These are phyloP conservation scores for Lantana camara DNA, from an alignment of 257 asterid species.

Conservation along the genomic window DNA sequence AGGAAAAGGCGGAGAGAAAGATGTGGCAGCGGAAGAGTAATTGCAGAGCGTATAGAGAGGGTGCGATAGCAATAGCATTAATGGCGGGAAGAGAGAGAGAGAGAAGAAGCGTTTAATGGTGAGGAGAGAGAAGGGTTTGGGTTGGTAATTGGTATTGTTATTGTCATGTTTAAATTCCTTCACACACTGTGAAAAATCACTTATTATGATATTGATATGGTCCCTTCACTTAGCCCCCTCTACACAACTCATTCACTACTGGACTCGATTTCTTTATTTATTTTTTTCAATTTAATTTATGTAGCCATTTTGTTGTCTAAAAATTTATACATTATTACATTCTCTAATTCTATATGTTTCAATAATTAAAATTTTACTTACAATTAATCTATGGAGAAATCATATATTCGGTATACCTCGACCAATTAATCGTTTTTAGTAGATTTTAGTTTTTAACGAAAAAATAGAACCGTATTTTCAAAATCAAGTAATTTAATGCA, in stretches of 20 bases:
- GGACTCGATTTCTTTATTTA: neutral
- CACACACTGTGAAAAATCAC: neutral
- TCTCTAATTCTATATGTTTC: no score
- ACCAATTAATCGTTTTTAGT: no score
- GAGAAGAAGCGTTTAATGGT: conserved; percentile 8
- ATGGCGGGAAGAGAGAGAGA: conserved; percentile 46
- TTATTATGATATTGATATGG: neutral
- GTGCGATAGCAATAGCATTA: conserved; percentile 80
- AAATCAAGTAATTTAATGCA: no score
- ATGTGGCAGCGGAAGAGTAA: conserved; percentile 69
- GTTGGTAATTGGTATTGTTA: conserved; percentile 9
- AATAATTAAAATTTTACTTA: no score
- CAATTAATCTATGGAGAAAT: no score
- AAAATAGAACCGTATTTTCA: no score
- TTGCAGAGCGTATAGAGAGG: conserved; percentile 75
- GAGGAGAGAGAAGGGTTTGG: conserved; percentile 4
- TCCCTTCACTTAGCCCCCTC: conserved; percentile 7
- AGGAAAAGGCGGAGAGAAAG: conserved; percentile 27
- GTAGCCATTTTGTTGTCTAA: no score
- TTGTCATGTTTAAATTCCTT: neutral
- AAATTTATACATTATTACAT: no score
- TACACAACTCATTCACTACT: conserved; percentile 5
- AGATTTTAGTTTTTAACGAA: no score
- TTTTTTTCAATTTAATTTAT: no score
- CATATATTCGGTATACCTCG: no score